Evolutionary conservation across 345 rosid species (phyloP).

Genomic region (Sisymbrium altissimum): DNA sequence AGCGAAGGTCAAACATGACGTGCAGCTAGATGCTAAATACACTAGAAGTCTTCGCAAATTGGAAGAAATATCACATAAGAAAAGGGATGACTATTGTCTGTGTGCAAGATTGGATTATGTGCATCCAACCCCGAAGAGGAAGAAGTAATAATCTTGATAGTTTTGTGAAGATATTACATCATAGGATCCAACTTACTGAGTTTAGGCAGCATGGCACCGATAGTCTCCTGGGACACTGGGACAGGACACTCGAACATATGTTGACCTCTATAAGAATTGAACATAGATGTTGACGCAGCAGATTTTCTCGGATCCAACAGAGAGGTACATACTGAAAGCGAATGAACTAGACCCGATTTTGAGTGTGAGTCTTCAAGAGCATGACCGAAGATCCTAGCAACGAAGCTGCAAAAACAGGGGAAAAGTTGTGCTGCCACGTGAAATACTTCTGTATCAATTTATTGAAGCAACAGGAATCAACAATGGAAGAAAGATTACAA

Average conservation of each 20-base stretch:
- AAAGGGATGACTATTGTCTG: neutral
- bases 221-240: constrained; percentile 78
- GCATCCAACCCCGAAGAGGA: constrained; percentile 5
- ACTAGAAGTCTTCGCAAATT: neutral
- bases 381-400: constrained; percentile 87
- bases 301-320: constrained; percentile 91
- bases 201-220: constrained; percentile 91
- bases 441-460: constrained; percentile 1
- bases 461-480: neutral
- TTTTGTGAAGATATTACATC: constrained; percentile 12
- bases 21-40: neutral
- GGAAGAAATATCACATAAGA: neutral
- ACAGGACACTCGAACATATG: constrained; percentile 75
- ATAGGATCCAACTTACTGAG: constrained; percentile 59
- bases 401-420: constrained; percentile 53
- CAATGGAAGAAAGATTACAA: constrained; percentile 26
- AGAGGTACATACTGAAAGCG: constrained; percentile 95
- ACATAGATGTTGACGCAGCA: constrained; percentile 58
- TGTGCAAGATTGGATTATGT: constrained; percentile 3
- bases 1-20: neutral
- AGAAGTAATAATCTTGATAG: neutral
- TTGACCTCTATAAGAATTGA: constrained; percentile 77
- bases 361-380: constrained; percentile 92
- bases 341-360: constrained; percentile 83
- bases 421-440: constrained; percentile 7